These are phyloP conservation scores for Gossypium schwendimanii DNA, from an alignment of 441 rosid species.

Conservation along the genomic window DNA sequence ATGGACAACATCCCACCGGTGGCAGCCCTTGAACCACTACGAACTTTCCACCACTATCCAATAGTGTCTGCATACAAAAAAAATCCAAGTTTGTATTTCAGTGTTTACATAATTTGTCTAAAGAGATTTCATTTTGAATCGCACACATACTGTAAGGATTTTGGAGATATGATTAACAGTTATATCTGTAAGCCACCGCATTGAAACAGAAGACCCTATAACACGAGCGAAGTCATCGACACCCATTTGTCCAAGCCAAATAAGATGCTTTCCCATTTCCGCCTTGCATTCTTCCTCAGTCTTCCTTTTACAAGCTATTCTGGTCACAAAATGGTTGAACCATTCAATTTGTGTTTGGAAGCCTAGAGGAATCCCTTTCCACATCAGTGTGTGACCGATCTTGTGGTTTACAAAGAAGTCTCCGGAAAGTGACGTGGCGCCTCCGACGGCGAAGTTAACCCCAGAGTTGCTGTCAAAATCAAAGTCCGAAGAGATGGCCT, in stretches of 20 bases:
- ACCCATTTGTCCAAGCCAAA: conserved; percentile 48
- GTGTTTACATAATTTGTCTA: background rate
- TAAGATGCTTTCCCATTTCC: conserved; percentile 15
- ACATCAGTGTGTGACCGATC: conserved; percentile 14
- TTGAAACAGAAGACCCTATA: conserved; percentile 16
- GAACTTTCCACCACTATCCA: conserved; percentile 35
- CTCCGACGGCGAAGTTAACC: conserved; percentile 37
- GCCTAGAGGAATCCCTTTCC: conserved; percentile 23
- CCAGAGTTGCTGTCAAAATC: conserved; percentile 22
- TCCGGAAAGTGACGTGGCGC: conserved; percentile 28
- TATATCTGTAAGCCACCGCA: conserved; percentile 18
- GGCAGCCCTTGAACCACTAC: conserved; percentile 44
- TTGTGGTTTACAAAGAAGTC: conserved; percentile 13
- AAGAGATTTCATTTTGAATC: background rate
- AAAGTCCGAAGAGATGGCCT: conserved; percentile 12
- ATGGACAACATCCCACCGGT: conserved; percentile 40
- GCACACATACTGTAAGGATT: conserved; percentile 25
- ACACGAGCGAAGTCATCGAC: conserved; percentile 35
- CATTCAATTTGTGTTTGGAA: conserved; percentile 31
- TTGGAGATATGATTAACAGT: conserved; percentile 19
- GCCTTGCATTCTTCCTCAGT: conserved; percentile 10
- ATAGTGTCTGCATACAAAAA: conserved; percentile 23
- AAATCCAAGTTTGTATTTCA: background rate
- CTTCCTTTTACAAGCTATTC: conserved; percentile 8
- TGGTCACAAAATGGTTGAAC: conserved; percentile 24